Evolutionary conservation across 148 eudicot genomes (phyloP), one percentile per base, ranked within the genome.

Genomic region (Rhododendron vialii): DNA sequence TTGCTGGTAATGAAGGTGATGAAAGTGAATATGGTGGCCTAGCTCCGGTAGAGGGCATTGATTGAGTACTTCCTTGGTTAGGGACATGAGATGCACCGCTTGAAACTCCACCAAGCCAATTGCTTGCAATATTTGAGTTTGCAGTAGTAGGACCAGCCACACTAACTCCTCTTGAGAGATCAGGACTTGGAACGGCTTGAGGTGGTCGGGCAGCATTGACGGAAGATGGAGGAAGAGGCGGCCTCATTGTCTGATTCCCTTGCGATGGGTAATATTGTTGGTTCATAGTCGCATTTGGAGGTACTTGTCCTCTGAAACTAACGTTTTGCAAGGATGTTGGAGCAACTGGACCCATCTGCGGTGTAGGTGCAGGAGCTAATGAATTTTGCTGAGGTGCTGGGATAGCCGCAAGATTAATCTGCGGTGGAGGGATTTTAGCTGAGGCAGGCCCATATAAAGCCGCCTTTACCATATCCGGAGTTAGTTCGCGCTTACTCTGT

Each of bases 391-490:
- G 99, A 83, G 93, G 91, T 30, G 87, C 86, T 77, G 95, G 89
- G 81, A 89, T 59, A 61, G 95, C 89, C 28, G 95, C 92, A 78
- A 92, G 84, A 88, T 92, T 97, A 57, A 97, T 97, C 78, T 93
- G 95, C 53, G 99, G 99, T 83, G 99, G 93, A 87, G 99, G 98
- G 86, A 97, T 97, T 90, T 92, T 97, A 83, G 95, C 90, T 78
- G 99, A 93, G 89, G 99, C 99, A 53, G 98, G 95, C 83, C 98
- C 98, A 86, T 90, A 93, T 86, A 97, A 82, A 83, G 99, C 99
- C 33, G 98, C 98, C 89, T 94, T 97, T n/a, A 97, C 99, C 89
- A 97, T 95, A 84, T 97, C 99, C 7, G 98, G 93, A 55, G 98
- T 94, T 88, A 97, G 86, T n/a, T 97, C 99, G 61, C 99, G 93